Evolutionary conservation across 768 basidiomycete genomes (phyloP), one percentile per base, ranked within the genome.

Genomic region (Pulveroboletus sp.): DNA sequence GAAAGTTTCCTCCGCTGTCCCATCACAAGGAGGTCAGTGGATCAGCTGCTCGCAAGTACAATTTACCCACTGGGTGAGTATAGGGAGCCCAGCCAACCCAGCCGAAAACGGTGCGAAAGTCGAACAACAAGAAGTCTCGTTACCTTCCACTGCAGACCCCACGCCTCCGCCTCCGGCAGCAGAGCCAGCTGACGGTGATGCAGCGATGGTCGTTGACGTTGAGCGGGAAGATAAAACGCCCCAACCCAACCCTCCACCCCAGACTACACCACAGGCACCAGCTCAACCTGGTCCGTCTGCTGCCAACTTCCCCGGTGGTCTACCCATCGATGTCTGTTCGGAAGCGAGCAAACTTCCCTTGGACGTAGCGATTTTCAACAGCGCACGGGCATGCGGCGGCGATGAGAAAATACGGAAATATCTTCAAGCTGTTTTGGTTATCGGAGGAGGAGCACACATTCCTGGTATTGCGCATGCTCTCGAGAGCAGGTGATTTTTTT

Each of bases 301-400:
- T 11, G 60, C 63, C 12, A 68, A 67, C 42, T 71, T 74, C 24
- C 62, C 55, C 62, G 71, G 49, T 20, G 79, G 77, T 13, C 76
- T 74, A 53, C 72, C 78, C 7, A 84, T 92, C 61, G 93, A 95
- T 64, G 79, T 94, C 4, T 77, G 77, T 47, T 84, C 81, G 59
- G 93, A 94, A 69, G 87, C 93, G 17, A 85, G 86, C 68, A 94
- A 93, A 65, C 74, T 94, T 34, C 93, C 94, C 2, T 72, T 96
- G 47, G 93, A 96, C 62, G 86, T 94, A 10, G 93, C 92, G 8
- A 89, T 96, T 52, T 90, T 90, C 70, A 93, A 95, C 63, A 89
- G 91, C 57, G 81, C 91, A 9, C 77, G 91, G n/a, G 86, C 89
- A 2, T 86, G 85, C 5, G 89, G 88, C 4, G 85, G 87, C 3